Evolutionary conservation across 306 rosid species (phyloP).

Genomic region (Begonia masoniana): DNA sequence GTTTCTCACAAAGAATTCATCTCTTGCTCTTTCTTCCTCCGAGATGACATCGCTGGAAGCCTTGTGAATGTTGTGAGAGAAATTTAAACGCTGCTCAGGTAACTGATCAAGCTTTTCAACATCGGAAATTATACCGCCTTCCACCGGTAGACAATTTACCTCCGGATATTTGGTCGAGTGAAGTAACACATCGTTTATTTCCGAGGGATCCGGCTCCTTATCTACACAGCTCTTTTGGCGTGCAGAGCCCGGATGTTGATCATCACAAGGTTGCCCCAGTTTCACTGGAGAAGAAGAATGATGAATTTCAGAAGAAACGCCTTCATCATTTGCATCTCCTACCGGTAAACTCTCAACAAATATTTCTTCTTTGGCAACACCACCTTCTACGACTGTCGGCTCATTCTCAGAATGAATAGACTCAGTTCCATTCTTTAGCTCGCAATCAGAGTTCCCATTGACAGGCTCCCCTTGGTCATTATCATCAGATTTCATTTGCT

Average conservation of each 20-base stretch:
- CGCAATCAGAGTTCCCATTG: constrained; percentile 23
- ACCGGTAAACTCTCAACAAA: constrained; percentile 14
- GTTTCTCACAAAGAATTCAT: constrained; percentile 20
- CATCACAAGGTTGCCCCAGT: constrained; percentile 15
- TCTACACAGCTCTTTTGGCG: too few relatives aligned
- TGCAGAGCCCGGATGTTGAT: too few relatives aligned
- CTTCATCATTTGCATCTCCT: constrained; percentile 23
- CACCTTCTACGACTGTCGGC: constrained; percentile 16
- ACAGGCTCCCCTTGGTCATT: constrained; percentile 11
- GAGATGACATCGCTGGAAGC: constrained; percentile 10
- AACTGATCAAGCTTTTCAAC: constrained; percentile 42
- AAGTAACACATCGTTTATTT: constrained; percentile 18
- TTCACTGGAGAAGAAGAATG: constrained; percentile 22
- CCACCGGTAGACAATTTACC: constrained; percentile 37
- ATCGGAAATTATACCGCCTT: constrained; percentile 57
- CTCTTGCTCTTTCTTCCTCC: constrained; percentile 28
- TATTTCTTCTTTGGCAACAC: constrained; percentile 16
- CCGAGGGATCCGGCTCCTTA: constrained; percentile 22
- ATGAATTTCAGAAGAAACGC: constrained; percentile 19
- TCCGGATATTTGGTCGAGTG: constrained; percentile 26
- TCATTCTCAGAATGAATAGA: constrained; percentile 26
- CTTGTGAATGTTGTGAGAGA: constrained; percentile 17
- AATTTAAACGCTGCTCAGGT: constrained; percentile 13
- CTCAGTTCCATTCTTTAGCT: constrained; percentile 27
- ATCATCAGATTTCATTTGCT: constrained; percentile 15